Conservation (phyloP, 345 rosid genomes). For the Lepidium didymum region DNA sequence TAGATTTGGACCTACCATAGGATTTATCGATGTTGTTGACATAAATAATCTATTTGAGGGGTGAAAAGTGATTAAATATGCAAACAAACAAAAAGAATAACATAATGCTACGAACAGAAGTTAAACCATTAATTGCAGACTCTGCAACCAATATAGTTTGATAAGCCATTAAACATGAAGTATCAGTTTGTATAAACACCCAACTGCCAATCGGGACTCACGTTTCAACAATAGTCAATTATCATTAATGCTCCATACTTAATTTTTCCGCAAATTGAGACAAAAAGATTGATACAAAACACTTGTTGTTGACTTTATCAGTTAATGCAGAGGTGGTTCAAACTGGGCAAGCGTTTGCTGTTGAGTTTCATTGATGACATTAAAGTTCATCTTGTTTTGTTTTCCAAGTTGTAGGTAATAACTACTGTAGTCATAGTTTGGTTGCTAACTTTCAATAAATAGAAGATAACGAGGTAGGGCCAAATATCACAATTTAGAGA, state of each 20-base stretch:
- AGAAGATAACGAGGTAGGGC: neutral
- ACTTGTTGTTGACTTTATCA: neutral
- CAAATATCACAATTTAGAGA: neutral
- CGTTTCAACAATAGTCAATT: neutral
- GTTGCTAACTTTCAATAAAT: neutral
- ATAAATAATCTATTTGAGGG: no score
- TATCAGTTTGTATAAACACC: neutral
- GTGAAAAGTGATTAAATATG: neutral
- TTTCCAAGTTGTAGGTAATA: neutral
- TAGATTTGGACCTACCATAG: no score
- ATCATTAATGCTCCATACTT: neutral
- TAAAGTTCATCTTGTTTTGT: neutral
- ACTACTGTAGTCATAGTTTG: neutral
- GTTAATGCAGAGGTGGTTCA: neutral
- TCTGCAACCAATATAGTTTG: neutral
- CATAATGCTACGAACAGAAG: no score
- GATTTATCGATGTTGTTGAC: no score
- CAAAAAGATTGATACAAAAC: neutral
- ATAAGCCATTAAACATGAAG: neutral
- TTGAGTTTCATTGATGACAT: neutral
- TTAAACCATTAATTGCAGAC: no score
- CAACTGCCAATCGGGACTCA: slow-evolving; percentile 2
- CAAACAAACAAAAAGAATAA: no score
- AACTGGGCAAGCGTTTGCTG: neutral
- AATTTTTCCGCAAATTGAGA: neutral